Evolutionary conservation across 148 eudicot genomes (phyloP).

Genomic region (Heliosperma pusillum): DNA sequence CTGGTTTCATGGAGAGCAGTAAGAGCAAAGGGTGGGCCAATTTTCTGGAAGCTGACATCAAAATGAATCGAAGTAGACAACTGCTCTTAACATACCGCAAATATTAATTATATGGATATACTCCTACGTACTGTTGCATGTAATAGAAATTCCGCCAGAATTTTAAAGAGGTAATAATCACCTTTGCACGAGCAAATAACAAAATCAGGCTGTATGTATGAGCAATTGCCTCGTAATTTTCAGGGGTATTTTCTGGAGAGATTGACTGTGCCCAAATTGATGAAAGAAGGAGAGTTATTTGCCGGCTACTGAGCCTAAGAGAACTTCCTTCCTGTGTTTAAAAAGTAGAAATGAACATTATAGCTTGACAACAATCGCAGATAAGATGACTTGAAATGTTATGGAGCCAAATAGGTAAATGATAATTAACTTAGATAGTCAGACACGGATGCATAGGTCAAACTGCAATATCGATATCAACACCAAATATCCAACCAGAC

Average conservation of each 20-base stretch:
- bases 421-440: not conserved
- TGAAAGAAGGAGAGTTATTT: constrained; percentile 79
- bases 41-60: not conserved
- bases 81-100: not conserved
- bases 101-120: not conserved
- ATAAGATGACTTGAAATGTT: not conserved
- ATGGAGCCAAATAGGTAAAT: no score
- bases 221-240: constrained; percentile 93
- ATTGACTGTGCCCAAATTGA: constrained; percentile 93
- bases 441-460: not conserved
- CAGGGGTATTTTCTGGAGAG: constrained; percentile 74
- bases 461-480: not conserved
- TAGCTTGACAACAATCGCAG: not conserved
- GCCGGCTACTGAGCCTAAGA: constrained; percentile 83
- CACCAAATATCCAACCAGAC: constrained; percentile 4
- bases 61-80: not conserved
- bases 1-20: not conserved
- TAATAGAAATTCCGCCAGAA: not conserved
- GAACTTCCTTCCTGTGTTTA: constrained; percentile 62
- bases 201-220: constrained; percentile 93
- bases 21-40: not conserved
- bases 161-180: constrained; percentile 17
- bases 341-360: constrained; percentile 21
- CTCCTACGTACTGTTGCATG: not conserved
- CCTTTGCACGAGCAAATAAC: constrained; percentile 87